Evolutionary conservation across 805 yeast genomes (phyloP).

Genomic region (Lachancea waltii): DNA sequence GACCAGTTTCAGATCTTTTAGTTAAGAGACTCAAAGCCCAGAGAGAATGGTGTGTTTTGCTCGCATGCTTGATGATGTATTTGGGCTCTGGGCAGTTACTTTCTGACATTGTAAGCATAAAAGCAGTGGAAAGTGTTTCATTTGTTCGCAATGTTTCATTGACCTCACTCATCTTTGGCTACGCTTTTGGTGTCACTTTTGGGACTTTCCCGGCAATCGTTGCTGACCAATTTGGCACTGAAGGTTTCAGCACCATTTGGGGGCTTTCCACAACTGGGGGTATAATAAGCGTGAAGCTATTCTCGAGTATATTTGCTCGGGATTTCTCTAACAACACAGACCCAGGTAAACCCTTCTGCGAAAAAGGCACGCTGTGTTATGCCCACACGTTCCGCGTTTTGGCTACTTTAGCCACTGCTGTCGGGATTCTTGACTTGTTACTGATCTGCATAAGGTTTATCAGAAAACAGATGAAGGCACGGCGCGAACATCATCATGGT

Average conservation of each 20-base stretch:
- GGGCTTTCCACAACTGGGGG: slow-evolving; percentile 72
- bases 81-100: slow-evolving; percentile 33
- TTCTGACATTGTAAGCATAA: slow-evolving; percentile 32
- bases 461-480: background rate
- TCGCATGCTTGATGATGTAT: slow-evolving; percentile 34
- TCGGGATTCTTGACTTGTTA: slow-evolving; percentile 5
- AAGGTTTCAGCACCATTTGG: slow-evolving; percentile 68
- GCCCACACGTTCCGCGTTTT: slow-evolving; percentile 35
- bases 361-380: slow-evolving; percentile 44
- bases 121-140: slow-evolving; percentile 1
- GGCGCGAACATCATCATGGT: background rate
- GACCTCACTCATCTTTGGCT: slow-evolving; percentile 53
- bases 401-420: slow-evolving; percentile 18
- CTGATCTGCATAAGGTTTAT: slow-evolving; percentile 1
- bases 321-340: slow-evolving; percentile 43
- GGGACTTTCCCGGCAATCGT: slow-evolving; percentile 72
- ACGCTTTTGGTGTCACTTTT: slow-evolving; percentile 62
- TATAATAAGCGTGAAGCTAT: slow-evolving; percentile 43
- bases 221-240: slow-evolving; percentile 66
- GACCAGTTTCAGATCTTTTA: slow-evolving; percentile 57
- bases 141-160: slow-evolving; percentile 39
- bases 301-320: slow-evolving; percentile 51
- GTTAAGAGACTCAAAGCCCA: slow-evolving; percentile 47
- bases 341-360: slow-evolving; percentile 38
- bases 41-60: slow-evolving; percentile 56